Base-by-base conservation (phyloP, 1,139 yeast genomes). In the Pichia inconspicua region DNA sequence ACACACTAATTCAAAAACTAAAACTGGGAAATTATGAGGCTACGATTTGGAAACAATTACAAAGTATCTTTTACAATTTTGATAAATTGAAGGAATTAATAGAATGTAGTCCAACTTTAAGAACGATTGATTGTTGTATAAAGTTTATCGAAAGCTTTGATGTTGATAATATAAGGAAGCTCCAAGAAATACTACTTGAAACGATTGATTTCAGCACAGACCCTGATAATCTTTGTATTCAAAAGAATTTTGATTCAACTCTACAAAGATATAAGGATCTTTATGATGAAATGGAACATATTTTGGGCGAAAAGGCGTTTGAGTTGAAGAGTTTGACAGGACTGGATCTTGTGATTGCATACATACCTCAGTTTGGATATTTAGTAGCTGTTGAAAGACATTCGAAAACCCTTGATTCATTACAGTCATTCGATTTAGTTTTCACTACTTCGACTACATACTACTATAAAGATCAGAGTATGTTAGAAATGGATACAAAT, bases 341-440 rank as follows among this genome's bases (percentile, higher is more conserved):
- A 3, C 30, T 37, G 11, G 53, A 49, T 9, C 43, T 53, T 25
- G 25, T 47, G 4, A 68, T 68, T 1, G 66, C 70, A 2, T 74
- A 74, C 51, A 69, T 73, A 27, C 75, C 75, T 8, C 75, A 72
- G 46, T 51, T 74, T 31, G 78, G 78, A 0, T 74, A 67, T 48
- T 56, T 74, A 41, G 57, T 71, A 2, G 50, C 17, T 30, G 45
- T n/a, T 14, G 25, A 6, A 37, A 28, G 3, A 19, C 34, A 30
- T 12, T 30, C 14, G 10, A 11, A 3, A 12, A 30, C 40, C 2
- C 46, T 47, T 6, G 4, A 3, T 12, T 8, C 8, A 31, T 25
- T 8, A 27, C 10, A 17, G 9, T 5, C 9, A 7, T 36, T 38
- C 14, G 72, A 75, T 74, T 47, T 25, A 15, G 60, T 68, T 0